Conservation (phyloP, 2,329 filamentous ascomycete genomes). For the Fusarium sp. region DNA sequence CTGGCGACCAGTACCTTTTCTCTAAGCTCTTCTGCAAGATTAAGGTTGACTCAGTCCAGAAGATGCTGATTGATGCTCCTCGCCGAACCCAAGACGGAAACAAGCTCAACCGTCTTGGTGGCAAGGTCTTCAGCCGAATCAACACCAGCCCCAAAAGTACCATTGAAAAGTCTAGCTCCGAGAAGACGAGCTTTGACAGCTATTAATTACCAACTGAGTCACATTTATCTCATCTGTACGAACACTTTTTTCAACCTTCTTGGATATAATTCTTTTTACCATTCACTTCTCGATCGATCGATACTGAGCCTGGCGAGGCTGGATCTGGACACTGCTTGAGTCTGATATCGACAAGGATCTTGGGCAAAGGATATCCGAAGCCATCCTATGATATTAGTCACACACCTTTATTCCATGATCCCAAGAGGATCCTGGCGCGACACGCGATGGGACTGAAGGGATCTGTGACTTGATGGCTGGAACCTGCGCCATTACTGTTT, state of each 20-base stretch:
- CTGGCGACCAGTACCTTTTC: constrained; percentile 93
- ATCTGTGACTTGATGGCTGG: constrained; percentile 36
- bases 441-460: constrained; percentile 32
- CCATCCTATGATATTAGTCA: constrained; percentile 16
- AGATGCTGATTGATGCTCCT: constrained; percentile 66
- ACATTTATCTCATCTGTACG: constrained; percentile 34
- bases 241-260: constrained; percentile 38
- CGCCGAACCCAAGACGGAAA: constrained; percentile 56
- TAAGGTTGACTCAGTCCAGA: constrained; percentile 70
- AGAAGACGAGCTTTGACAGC: constrained; percentile 60
- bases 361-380: constrained; percentile 10
- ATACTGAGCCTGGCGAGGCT: constrained; percentile 27
- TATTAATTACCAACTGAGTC: constrained; percentile 41
- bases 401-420: constrained; percentile 31
- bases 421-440: constrained; percentile 38
- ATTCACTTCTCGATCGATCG: constrained; percentile 37
- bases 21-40: constrained; percentile 94
- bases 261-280: constrained; percentile 40
- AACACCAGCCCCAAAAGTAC: constrained; percentile 65
- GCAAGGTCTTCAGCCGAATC: constrained; percentile 68
- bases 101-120: constrained; percentile 68
- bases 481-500: constrained; percentile 18
- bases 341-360: constrained; percentile 31
- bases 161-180: constrained; percentile 64
- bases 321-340: constrained; percentile 12